A percentile compares a stretch with the other conserved stretches of the same genome.
Evolutionary conservation across 2,329 filamentous ascomycete genomes (phyloP).

Genomic region (Pseudogymnoascus sp.): DNA sequence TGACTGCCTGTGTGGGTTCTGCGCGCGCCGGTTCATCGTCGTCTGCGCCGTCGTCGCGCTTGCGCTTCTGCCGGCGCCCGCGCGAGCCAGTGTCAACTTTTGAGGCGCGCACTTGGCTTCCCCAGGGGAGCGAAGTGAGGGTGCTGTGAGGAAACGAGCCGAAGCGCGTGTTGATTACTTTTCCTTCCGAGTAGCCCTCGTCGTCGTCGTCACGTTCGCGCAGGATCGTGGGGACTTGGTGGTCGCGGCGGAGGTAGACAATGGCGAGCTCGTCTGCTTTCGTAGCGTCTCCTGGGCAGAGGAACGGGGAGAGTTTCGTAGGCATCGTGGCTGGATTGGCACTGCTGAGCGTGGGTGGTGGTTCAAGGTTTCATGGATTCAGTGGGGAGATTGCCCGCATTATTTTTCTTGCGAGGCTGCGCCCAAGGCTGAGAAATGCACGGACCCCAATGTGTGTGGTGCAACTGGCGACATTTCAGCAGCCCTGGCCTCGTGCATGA

Average conservation of each 20-base stretch:
- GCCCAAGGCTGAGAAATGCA: background rate
- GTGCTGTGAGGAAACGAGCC: conserved; percentile 82
- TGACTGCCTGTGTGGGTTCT: conserved; percentile 40
- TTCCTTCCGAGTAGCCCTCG: conserved; percentile 66
- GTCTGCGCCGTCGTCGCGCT: conserved; percentile 30
- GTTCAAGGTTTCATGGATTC: background rate
- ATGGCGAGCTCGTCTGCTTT: conserved; percentile 63
- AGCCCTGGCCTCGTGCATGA: background rate
- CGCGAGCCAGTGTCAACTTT: conserved; percentile 86
- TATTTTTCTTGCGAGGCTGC: conserved; percentile 11
- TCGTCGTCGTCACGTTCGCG: conserved; percentile 51
- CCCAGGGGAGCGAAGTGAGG: conserved; percentile 73
- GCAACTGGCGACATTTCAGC: conserved; percentile 6
- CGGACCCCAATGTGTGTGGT: background rate
- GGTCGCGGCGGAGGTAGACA: conserved; percentile 80
- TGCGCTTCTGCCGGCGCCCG: conserved; percentile 52
- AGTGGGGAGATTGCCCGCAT: conserved; percentile 1
- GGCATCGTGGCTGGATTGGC: conserved; percentile 19
- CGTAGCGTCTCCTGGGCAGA: conserved; percentile 58
- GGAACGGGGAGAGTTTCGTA: conserved; percentile 59
- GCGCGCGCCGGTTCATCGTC: conserved; percentile 26
- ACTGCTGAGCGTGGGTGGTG: background rate
- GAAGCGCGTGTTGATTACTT: conserved; percentile 83
- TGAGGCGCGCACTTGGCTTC: conserved; percentile 82
- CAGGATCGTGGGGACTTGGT: conserved; percentile 67